These are phyloP conservation scores for Aspergillus spinulosporus DNA, from an alignment of 2,329 filamentous ascomycete genomes.

Conservation along the genomic window DNA sequence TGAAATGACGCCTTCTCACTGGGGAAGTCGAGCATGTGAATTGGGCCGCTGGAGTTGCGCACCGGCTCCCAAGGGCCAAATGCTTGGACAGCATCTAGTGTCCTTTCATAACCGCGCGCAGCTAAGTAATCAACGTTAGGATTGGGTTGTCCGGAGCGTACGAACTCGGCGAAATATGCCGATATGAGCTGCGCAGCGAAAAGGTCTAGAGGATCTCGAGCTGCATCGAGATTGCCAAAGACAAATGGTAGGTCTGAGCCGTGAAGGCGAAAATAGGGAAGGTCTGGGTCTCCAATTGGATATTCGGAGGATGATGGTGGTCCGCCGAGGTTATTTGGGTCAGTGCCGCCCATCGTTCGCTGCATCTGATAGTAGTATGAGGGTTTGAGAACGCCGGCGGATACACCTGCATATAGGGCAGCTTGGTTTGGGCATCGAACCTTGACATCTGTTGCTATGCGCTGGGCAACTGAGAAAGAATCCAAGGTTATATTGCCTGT, in stretches of 20 bases:
- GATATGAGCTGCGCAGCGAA: slow-evolving; percentile 48
- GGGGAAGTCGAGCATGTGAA: slow-evolving; percentile 51
- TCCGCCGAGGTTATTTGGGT: slow-evolving; percentile 54
- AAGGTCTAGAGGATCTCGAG: slow-evolving; percentile 54
- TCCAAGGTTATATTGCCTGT: slow-evolving; percentile 55
- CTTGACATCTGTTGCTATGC: slow-evolving; percentile 57
- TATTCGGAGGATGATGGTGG: slow-evolving; percentile 41
- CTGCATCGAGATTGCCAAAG: slow-evolving; percentile 53
- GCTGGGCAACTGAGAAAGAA: slow-evolving; percentile 56
- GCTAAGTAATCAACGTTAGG: slow-evolving; percentile 47
- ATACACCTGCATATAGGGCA: slow-evolving; percentile 53
- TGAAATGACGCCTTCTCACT: slow-evolving; percentile 47
- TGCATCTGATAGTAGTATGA: slow-evolving; percentile 63
- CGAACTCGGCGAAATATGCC: slow-evolving; percentile 55
- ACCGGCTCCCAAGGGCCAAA: slow-evolving; percentile 26
- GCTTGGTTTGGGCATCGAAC: slow-evolving; percentile 62
- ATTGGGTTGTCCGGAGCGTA: slow-evolving; percentile 54
- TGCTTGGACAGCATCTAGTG: slow-evolving; percentile 43
- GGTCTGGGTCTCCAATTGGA: slow-evolving; percentile 50
- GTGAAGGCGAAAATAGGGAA: slow-evolving; percentile 55
- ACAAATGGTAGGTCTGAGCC: slow-evolving; percentile 56
- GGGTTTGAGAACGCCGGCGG: slow-evolving; percentile 46
- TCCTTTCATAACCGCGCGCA: slow-evolving; percentile 48
- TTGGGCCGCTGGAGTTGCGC: slow-evolving; percentile 26
- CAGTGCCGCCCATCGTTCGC: slow-evolving; percentile 53